Conservation (phyloP, 1,139 yeast species). For the Hansenula sp. region DNA sequence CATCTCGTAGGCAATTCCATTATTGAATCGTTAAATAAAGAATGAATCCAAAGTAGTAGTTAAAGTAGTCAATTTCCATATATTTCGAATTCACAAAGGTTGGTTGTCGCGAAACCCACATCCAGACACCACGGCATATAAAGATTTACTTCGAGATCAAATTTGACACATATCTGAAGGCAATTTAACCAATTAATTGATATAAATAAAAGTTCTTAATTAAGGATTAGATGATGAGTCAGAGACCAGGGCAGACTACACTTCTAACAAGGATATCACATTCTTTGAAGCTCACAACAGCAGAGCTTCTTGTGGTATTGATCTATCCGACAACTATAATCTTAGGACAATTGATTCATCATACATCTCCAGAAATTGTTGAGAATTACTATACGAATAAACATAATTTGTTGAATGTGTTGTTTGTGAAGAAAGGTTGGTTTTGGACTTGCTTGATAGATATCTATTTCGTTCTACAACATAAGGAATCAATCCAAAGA, state of each 20-base stretch:
- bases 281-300: too few relatives aligned
- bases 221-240: too few relatives aligned
- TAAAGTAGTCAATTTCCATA: too few relatives aligned
- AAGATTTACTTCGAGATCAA: too few relatives aligned
- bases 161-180: too few relatives aligned
- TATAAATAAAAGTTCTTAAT: too few relatives aligned
- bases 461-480: slow-evolving; percentile 9
- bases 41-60: too few relatives aligned
- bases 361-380: slow-evolving; percentile 10
- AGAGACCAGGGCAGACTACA: background rate
- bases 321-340: slow-evolving; percentile 25
- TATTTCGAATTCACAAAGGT: too few relatives aligned
- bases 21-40: too few relatives aligned
- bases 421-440: slow-evolving; percentile 91
- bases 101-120: too few relatives aligned
- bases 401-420: slow-evolving; percentile 48
- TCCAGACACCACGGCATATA: too few relatives aligned
- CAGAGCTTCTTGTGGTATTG: slow-evolving; percentile 18
- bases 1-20: slow-evolving; percentile 57
- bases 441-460: slow-evolving; percentile 68
- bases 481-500: slow-evolving; percentile 5
- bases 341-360: slow-evolving; percentile 24
- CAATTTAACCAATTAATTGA: too few relatives aligned
- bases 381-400: slow-evolving; percentile 24
- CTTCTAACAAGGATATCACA: background rate